Conservation (phyloP, 2,329 filamentous ascomycete species). For the Neophaeococcomyces mojaviensis region DNA sequence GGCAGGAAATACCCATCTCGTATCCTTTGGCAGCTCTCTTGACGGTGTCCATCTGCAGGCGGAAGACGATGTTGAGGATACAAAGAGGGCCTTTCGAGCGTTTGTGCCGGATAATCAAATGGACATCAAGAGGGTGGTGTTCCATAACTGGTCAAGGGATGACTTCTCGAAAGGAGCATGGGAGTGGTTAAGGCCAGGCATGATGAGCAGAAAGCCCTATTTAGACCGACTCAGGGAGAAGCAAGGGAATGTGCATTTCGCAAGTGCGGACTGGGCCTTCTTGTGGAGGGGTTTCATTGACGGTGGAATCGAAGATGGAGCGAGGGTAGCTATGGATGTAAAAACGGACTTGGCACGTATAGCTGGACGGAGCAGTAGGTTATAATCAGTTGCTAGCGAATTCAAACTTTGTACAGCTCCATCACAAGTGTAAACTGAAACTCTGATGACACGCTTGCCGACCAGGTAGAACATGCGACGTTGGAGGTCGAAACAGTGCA, state of each 20-base stretch:
- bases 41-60: conserved; percentile 41
- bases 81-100: conserved; percentile 28
- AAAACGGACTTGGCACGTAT: too few relatives aligned
- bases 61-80: conserved; percentile 33
- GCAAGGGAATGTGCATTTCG: conserved; percentile 27
- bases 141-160: conserved; percentile 28
- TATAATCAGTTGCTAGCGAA: too few relatives aligned
- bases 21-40: conserved; percentile 37
- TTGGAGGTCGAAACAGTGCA: too few relatives aligned
- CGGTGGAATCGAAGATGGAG: conserved; percentile 28
- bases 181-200: conserved; percentile 11
- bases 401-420: too few relatives aligned
- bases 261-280: conserved; percentile 29
- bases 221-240: conserved; percentile 23
- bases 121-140: too few relatives aligned
- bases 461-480: too few relatives aligned
- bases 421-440: too few relatives aligned
- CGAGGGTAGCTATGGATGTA: conserved; percentile 11
- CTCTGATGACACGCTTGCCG: too few relatives aligned
- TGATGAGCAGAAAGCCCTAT: conserved; percentile 16
- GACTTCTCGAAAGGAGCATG: conserved; percentile 26
- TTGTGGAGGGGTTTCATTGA: conserved; percentile 32
- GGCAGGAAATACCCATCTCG: conserved; percentile 42
- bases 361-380: too few relatives aligned
- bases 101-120: conserved; percentile 30